Evolutionary conservation across 1,284 basidiomycete species (phyloP).

Genomic region (Apiotrichum siamense): DNA sequence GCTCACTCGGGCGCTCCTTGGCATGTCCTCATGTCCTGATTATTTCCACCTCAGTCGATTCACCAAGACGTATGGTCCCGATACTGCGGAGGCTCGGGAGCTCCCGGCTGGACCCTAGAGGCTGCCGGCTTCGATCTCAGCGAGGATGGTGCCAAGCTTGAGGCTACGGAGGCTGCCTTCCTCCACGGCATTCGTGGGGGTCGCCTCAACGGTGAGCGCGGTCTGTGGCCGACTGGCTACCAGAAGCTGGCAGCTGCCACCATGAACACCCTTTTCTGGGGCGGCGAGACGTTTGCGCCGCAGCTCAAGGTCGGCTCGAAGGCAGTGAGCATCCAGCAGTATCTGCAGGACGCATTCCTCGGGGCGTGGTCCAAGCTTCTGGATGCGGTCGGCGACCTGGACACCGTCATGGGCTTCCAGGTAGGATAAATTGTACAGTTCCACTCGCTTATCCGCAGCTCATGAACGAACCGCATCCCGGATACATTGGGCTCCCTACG

Average conservation of each 20-base stretch:
- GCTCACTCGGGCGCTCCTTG: no score
- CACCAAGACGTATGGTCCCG: conserved; percentile 96
- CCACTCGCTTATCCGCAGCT: conserved; percentile 51
- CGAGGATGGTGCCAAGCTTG: conserved; percentile 54
- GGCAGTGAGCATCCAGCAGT: conserved; percentile 64
- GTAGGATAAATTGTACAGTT: conserved; percentile 45
- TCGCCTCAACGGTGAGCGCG: conserved; percentile 55
- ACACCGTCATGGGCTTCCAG: conserved; percentile 84
- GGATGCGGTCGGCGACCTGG: conserved; percentile 62
- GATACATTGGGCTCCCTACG: conserved; percentile 76
- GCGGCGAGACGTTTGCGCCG: conserved; percentile 74
- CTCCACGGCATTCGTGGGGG: conserved; percentile 62
- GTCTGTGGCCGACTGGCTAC: conserved; percentile 78
- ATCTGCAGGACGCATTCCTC: conserved; percentile 76
- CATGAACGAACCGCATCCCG: conserved; percentile 95
- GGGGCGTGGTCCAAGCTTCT: conserved; percentile 69
- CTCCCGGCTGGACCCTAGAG: conserved; percentile 85
- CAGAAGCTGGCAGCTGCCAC: conserved; percentile 80
- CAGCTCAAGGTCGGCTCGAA: conserved; percentile 58
- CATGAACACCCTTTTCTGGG: conserved; percentile 89
- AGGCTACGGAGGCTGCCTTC: conserved; percentile 77
- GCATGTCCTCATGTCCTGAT: not conserved
- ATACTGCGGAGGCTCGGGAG: conserved; percentile 85
- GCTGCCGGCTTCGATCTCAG: conserved; percentile 68
- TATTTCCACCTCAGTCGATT: conserved; percentile 48